Evolutionary conservation across 139 green algal genomes (phyloP).

Genomic region (Haematococcus lacustris): DNA sequence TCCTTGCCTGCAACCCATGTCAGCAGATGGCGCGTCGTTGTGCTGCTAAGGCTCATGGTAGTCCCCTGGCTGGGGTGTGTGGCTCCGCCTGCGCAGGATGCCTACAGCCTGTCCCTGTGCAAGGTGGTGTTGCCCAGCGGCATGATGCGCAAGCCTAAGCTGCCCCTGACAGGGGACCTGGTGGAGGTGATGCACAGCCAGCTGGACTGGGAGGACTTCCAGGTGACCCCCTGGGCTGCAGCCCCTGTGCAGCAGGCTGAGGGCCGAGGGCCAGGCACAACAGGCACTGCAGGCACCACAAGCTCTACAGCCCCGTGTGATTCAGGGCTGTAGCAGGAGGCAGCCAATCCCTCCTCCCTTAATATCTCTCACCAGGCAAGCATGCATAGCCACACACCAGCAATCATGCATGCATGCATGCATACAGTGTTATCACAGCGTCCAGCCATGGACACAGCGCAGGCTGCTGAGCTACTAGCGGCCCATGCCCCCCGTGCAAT

Average conservation of each 20-base stretch:
- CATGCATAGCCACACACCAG: too few relatives aligned
- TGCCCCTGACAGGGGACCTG: slow-evolving; percentile 51
- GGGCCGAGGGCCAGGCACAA: background rate
- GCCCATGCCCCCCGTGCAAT: background rate
- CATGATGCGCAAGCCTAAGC: slow-evolving; percentile 33
- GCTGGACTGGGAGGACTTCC: slow-evolving; percentile 64
- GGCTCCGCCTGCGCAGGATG: slow-evolving; percentile 19
- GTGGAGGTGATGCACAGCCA: slow-evolving; percentile 40
- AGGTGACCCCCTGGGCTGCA: slow-evolving; percentile 29
- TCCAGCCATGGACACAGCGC: slow-evolving; percentile 29
- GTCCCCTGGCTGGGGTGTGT: background rate
- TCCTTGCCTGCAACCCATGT: background rate
- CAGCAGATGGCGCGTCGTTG: background rate
- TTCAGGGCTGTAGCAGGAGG: background rate
- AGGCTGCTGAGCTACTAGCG: slow-evolving; percentile 67
- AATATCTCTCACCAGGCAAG: background rate
- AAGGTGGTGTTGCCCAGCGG: slow-evolving; percentile 35
- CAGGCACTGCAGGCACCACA: background rate
- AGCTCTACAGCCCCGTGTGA: background rate
- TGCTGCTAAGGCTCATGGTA: background rate
- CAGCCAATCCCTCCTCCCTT: background rate
- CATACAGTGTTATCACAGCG: background rate
- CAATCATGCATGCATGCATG: background rate
- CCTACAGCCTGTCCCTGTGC: slow-evolving; percentile 46
- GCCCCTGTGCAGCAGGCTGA: too few relatives aligned